phyloP scores from a whole-genome alignment of 768 basidiomycete genomes.

The Lentinula raphanica region DNA sequence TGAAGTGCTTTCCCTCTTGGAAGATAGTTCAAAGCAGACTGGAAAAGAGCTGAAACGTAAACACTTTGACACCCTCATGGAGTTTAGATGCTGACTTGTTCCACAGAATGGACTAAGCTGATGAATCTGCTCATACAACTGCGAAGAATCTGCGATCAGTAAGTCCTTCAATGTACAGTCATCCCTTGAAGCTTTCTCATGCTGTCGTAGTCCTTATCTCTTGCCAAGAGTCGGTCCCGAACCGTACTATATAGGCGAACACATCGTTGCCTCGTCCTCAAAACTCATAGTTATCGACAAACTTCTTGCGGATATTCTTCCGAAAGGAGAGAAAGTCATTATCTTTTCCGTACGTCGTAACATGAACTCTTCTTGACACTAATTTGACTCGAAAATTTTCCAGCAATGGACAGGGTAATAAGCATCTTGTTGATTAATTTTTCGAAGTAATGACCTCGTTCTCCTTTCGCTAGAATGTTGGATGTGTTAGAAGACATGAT shows the following conservation, averaged over 20 bases:
- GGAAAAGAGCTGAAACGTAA: constrained; percentile 23
- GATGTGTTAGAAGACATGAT: constrained; percentile 67
- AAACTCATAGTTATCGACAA: constrained; percentile 58
- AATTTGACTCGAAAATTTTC: not conserved
- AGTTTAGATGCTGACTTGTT: not conserved
- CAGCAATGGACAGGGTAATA: constrained; percentile 55
- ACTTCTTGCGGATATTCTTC: constrained; percentile 47
- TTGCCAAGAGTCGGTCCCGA: not conserved
- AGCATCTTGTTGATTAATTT: not conserved
- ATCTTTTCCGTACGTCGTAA: constrained; percentile 54
- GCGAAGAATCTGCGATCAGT: constrained; percentile 69
- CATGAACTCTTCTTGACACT: not conserved
- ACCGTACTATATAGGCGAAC: constrained; percentile 48
- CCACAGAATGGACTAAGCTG: constrained; percentile 45
- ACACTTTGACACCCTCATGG: too few species aligned
- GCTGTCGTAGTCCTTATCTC: not conserved
- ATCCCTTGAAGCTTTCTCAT: too few species aligned
- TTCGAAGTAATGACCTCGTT: not conserved
- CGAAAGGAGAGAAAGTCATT: constrained; percentile 57
- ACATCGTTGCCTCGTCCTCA: constrained; percentile 50
- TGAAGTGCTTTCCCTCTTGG: constrained; percentile 35
- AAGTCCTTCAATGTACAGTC: constrained; percentile 12
- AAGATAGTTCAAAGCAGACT: constrained; percentile 25
- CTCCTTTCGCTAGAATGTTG: constrained; percentile 47
- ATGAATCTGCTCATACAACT: constrained; percentile 73